phyloP scores from a whole-genome alignment of 2,329 filamentous ascomycete genomes.

The Arthrobotrys sinensis region DNA sequence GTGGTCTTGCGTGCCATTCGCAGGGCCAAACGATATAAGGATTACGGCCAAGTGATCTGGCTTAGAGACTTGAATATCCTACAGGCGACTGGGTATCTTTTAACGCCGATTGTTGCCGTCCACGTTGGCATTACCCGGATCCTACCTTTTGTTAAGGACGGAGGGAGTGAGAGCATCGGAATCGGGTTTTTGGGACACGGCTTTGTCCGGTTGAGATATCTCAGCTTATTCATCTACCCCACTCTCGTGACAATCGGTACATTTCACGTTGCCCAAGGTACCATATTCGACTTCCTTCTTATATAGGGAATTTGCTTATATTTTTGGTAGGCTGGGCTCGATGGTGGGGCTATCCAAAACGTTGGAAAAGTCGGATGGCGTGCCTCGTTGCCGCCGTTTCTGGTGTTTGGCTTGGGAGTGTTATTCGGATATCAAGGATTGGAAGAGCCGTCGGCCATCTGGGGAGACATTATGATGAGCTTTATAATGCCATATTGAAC shows the following conservation, averaged over 20 bases:
- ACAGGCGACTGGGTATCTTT: constrained; percentile 79
- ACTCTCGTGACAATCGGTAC: constrained; percentile 61
- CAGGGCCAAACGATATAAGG: constrained; percentile 77
- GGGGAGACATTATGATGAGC: constrained; percentile 62
- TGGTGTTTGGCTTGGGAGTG: constrained; percentile 62
- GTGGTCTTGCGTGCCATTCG: constrained; percentile 82
- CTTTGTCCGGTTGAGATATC: constrained; percentile 70
- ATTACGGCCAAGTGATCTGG: constrained; percentile 77
- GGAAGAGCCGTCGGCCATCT: constrained; percentile 62
- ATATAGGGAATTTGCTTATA: not conserved
- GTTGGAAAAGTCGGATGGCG: constrained; percentile 37
- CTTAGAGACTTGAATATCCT: constrained; percentile 75
- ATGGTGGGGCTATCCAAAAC: constrained; percentile 46
- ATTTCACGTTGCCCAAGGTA: constrained; percentile 64
- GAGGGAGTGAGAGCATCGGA: constrained; percentile 87
- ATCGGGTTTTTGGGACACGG: constrained; percentile 88
- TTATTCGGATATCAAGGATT: constrained; percentile 59
- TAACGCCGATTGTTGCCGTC: constrained; percentile 77
- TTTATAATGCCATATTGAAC: constrained; percentile 56
- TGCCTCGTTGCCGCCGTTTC: constrained; percentile 55
- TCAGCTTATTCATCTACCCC: constrained; percentile 62
- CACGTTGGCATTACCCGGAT: constrained; percentile 84
- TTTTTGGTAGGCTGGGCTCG: constrained; percentile 59
- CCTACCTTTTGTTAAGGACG: constrained; percentile 82
- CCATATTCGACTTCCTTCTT: constrained; percentile 1